These are phyloP conservation scores for Arxiozyma slooffiae DNA, from an alignment of 1,139 yeast genomes.

Conservation along the genomic window DNA sequence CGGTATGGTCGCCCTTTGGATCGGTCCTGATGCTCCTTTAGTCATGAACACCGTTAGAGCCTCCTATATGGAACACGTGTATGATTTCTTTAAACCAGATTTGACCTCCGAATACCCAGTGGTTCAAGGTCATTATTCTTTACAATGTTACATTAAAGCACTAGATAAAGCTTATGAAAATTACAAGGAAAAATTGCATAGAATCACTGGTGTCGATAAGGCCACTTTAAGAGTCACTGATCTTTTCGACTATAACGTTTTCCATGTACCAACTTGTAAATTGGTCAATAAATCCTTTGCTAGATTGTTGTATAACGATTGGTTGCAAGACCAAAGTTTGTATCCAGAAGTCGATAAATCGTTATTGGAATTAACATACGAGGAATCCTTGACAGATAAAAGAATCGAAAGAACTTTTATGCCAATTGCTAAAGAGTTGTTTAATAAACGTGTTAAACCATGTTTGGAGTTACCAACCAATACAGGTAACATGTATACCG, in stretches of 20 bases:
- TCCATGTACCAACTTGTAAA: slow-evolving; percentile 98
- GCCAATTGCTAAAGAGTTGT: slow-evolving; percentile 61
- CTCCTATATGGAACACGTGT: slow-evolving; percentile 89
- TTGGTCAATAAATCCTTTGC: slow-evolving; percentile 89
- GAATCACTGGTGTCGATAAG: slow-evolving; percentile 34
- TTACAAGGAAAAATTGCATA: slow-evolving; percentile 56
- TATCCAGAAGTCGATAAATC: slow-evolving; percentile 56
- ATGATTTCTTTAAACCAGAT: slow-evolving; percentile 97
- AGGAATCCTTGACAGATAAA: slow-evolving; percentile 70
- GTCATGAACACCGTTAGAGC: slow-evolving; percentile 87
- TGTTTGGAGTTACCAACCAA: slow-evolving; percentile 85
- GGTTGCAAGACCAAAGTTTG: slow-evolving; percentile 47
- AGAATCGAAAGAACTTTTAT: slow-evolving; percentile 77
- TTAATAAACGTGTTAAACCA: slow-evolving; percentile 65
- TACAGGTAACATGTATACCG: slow-evolving; percentile 98
- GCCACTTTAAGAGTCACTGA: slow-evolving; percentile 46
- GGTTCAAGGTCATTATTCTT: slow-evolving; percentile 95
- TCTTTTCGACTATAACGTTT: slow-evolving; percentile 86
- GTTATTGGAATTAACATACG: slow-evolving; percentile 56
- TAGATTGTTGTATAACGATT: slow-evolving; percentile 84
- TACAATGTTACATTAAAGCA: slow-evolving; percentile 89
- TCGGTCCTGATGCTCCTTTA: slow-evolving; percentile 97
- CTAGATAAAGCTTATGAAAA: slow-evolving; percentile 75
- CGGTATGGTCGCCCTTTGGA: slow-evolving; percentile 88
- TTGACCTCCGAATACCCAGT: slow-evolving; percentile 93